Percentiles rank a stretch among this genome's conserved stretches.
Evolutionary conservation across 352 stramenopile species (phyloP).

Genomic region (Globisporangium ultimum): DNA sequence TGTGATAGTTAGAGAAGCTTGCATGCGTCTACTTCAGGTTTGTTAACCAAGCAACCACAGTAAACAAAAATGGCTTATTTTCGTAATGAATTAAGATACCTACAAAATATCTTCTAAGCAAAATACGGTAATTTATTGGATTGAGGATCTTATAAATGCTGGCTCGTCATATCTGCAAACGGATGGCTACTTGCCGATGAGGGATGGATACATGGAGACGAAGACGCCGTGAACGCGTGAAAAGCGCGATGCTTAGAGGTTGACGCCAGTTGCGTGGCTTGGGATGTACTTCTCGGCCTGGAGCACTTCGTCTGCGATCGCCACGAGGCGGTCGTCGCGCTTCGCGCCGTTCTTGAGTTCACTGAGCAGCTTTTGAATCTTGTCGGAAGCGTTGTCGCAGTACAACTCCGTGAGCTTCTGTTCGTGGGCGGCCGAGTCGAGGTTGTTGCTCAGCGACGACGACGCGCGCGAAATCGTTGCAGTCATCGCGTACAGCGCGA

Average conservation of each 20-base stretch:
- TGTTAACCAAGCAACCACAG: no score
- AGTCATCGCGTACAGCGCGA: slow-evolving; percentile 84
- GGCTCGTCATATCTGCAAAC: no score
- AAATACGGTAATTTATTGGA: no score
- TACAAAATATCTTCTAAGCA: no score
- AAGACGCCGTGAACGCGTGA: neutral
- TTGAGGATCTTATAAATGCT: no score
- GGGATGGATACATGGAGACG: neutral
- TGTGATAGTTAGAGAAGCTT: no score
- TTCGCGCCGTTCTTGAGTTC: slow-evolving; percentile 60
- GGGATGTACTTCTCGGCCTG: slow-evolving; percentile 75
- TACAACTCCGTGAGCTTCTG: slow-evolving; percentile 77
- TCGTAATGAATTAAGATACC: no score
- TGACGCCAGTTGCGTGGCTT: slow-evolving; percentile 70
- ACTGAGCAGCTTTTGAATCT: slow-evolving; percentile 57
- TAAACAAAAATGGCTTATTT: no score
- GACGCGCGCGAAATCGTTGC: slow-evolving; percentile 81
- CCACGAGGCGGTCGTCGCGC: slow-evolving; percentile 63
- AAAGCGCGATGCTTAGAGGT: slow-evolving; percentile 25
- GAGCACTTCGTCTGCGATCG: slow-evolving; percentile 80
- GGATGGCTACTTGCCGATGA: no score
- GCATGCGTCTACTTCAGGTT: no score
- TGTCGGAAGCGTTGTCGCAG: slow-evolving; percentile 67
- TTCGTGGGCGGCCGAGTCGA: slow-evolving; percentile 67
- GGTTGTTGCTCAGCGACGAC: slow-evolving; percentile 46